Base-by-base conservation (phyloP, 2,329 filamentous ascomycete species). In the Phoma herbarum region DNA sequence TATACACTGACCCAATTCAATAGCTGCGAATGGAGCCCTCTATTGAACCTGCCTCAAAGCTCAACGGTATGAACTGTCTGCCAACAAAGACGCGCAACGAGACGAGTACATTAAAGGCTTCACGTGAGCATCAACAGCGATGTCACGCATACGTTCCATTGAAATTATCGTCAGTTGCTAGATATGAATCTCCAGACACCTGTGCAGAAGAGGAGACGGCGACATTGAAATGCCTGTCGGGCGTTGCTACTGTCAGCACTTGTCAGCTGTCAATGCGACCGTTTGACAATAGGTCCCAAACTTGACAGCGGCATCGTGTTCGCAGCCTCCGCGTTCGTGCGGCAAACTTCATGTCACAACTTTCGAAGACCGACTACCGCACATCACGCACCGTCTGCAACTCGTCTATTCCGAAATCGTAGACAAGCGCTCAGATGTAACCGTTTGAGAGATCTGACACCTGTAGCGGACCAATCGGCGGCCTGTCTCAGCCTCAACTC, bases 371-470 rank as follows among this genome's bases (percentile, higher is more conserved):
- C 29, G 14, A 16, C 18, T 20, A 33, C 23, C n/a, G 2, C 14
- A 22, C 31, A 39, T 23, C 20, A 7, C 10, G 29, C 22, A 25
- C 20, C 29, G 9, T 37, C 10, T n/a, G 23, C 23, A 39, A n/a
- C 16, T 12, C 12, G 11, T 12, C n/a, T 10, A 6, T 5, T 33
- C 28, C 11, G n/a, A 42, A 2, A 35, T 3, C 23, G 26, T 14
- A 22, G 23, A 28, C 16, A 14, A 41, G n/a, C 18, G 35, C 31
- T 16, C 25, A 43, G 18, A 23, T 43, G 37, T 28, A 42, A 33
- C 16, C 16, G 39, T 52, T 16, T 43, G 49, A 52, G 26, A 29
- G 43, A 52, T 33, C 33, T 41, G 42, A 43, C 42, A 48, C 48
- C 18, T 39, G 14, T 35, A 35, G 31, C 31, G 16, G 6, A 16